phyloP scores from a whole-genome alignment of 1,139 yeast genomes.

The Cylindricascospora bacillispora region DNA sequence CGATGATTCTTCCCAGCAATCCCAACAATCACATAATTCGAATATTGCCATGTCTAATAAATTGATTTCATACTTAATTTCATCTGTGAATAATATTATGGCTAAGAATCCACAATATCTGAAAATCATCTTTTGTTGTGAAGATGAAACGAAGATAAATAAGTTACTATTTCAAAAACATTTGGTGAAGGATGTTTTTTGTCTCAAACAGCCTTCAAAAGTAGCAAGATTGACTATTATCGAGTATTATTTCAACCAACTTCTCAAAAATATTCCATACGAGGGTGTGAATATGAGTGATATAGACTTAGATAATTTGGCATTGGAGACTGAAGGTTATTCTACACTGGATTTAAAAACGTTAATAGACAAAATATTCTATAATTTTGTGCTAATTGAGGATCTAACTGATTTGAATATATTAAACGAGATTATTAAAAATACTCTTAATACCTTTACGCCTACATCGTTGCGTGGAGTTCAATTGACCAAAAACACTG shows the following conservation, averaged over 20 bases:
- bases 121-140: slow-evolving; percentile 27
- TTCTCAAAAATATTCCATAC: slow-evolving; percentile 23
- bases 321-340: slow-evolving; percentile 79
- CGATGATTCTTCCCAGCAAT: slow-evolving; percentile 20
- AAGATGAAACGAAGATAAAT: slow-evolving; percentile 56
- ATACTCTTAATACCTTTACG: slow-evolving; percentile 52
- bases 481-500: slow-evolving; percentile 61
- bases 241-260: slow-evolving; percentile 32
- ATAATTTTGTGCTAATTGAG: slow-evolving; percentile 17
- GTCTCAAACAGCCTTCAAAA: slow-evolving; percentile 60
- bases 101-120: slow-evolving; percentile 27
- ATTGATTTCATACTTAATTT: slow-evolving; percentile 26
- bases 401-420: slow-evolving; percentile 8
- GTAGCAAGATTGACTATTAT: slow-evolving; percentile 43
- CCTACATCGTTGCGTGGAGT: slow-evolving; percentile 84
- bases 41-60: slow-evolving; percentile 18
- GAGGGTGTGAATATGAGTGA: slow-evolving; percentile 48
- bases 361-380: slow-evolving; percentile 62
- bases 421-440: slow-evolving; percentile 41
- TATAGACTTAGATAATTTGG: slow-evolving; percentile 27
- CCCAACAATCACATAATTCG: slow-evolving; percentile 6
- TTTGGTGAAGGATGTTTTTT: slow-evolving; percentile 50
- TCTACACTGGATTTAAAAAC: slow-evolving; percentile 71
- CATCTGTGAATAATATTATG: slow-evolving; percentile 30
- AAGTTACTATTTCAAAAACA: slow-evolving; percentile 53